Evolutionary conservation across 208 protist genomes (phyloP).

Genomic region (Leishmania guyanensis): DNA sequence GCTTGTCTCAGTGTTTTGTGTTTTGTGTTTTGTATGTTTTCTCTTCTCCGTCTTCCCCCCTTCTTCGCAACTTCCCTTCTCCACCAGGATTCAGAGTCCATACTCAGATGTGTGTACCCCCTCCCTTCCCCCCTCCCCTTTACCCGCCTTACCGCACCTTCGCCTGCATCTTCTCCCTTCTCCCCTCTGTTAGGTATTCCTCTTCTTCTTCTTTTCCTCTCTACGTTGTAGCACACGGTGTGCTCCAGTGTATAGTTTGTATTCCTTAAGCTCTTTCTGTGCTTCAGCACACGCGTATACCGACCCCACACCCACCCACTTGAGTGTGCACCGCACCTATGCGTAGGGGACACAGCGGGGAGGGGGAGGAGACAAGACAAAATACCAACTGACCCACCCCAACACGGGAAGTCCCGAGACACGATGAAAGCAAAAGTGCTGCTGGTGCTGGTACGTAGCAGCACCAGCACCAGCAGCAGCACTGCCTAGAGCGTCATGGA

Average conservation of each 20-base stretch:
- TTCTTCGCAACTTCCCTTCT: too few species aligned
- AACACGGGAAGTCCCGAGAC: neutral
- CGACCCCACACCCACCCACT: neutral
- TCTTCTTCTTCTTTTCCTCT: neutral
- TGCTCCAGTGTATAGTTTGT: neutral
- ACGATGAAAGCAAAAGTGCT: neutral
- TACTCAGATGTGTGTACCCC: neutral
- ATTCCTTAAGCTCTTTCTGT: neutral
- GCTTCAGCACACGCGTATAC: neutral
- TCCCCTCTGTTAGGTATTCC: neutral
- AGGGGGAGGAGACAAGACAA: neutral
- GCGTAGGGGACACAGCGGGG: neutral
- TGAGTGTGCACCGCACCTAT: neutral
- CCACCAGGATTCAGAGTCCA: too few species aligned
- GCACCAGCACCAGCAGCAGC: too few species aligned
- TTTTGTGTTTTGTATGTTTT: too few species aligned
- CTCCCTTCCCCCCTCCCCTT: neutral
- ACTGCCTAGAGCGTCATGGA: neutral
- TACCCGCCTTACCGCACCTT: neutral
- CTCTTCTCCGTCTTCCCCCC: too few species aligned
- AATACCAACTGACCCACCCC: neutral
- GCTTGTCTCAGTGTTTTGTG: too few species aligned
- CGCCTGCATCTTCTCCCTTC: neutral
- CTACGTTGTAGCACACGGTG: neutral
- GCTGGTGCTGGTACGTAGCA: neutral